Percentiles rank a stretch among this genome's conserved stretches.
phyloP scores from a whole-genome alignment of 2,329 filamentous ascomycete species.

The Cercospora janseana region DNA sequence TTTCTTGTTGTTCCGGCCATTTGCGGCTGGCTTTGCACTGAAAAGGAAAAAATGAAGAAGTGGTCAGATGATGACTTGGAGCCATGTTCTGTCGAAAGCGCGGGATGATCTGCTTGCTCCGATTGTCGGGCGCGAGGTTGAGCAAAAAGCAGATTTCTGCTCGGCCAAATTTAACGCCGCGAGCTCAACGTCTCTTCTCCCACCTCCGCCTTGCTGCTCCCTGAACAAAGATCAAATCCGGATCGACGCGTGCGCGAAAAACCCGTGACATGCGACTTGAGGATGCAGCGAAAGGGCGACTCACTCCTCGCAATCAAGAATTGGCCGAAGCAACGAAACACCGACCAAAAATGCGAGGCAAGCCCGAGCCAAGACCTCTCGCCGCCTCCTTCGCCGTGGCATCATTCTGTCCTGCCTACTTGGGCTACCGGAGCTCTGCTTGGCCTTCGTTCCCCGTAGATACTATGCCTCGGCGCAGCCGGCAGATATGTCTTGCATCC shows the following conservation, averaged over 20 bases:
- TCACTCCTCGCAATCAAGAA: too few species aligned
- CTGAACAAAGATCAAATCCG: too few species aligned
- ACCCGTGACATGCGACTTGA: too few species aligned
- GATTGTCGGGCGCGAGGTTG: neutral
- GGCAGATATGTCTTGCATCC: too few species aligned
- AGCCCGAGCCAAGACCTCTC: neutral
- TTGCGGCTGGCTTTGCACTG: neutral
- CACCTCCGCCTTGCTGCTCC: too few species aligned
- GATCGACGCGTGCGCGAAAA: too few species aligned
- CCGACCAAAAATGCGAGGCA: neutral
- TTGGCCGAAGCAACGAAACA: neutral
- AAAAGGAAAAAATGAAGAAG: neutral
- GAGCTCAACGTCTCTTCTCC: neutral
- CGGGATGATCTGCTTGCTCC: conserved; percentile 5
- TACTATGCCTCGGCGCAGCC: neutral
- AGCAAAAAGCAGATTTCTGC: neutral
- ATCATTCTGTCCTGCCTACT: conserved; percentile 1
- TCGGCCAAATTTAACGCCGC: neutral
- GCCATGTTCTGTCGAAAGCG: conserved; percentile 2
- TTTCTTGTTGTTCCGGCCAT: conserved; percentile 2
- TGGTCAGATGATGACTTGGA: conserved; percentile 1
- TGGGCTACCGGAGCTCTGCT: neutral
- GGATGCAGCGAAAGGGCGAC: too few species aligned
- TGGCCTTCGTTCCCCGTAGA: neutral
- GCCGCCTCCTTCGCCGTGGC: neutral